phyloP scores from a whole-genome alignment of 2,329 filamentous ascomycete genomes.

The Penicillium sp. region DNA sequence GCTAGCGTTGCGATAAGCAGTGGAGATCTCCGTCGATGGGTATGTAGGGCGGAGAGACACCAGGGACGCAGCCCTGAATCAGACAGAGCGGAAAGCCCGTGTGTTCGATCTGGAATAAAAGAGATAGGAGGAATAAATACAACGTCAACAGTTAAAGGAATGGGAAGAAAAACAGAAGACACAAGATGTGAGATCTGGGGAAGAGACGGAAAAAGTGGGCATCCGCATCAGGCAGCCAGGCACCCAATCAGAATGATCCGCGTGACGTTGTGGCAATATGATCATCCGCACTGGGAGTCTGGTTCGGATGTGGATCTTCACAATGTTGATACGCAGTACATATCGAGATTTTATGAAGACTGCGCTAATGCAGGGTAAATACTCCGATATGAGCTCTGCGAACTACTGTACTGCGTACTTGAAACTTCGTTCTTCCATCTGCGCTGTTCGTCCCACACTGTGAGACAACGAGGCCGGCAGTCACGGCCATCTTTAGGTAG shows the following conservation, averaged over 20 bases:
- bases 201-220: constrained; percentile 4
- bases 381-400: not conserved
- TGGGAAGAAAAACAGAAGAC: not conserved
- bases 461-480: not conserved
- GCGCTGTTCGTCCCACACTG: not conserved
- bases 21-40: constrained; percentile 21
- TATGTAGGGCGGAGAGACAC: constrained; percentile 16
- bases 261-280: constrained; percentile 5
- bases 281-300: not conserved
- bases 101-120: not conserved
- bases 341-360: not conserved
- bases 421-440: not conserved
- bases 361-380: constrained; percentile 2
- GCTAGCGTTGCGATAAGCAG: constrained; percentile 15
- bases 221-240: constrained; percentile 4
- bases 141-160: not conserved
- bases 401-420: no score
- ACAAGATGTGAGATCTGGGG: constrained; percentile 2
- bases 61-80: constrained; percentile 8
- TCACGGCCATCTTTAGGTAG: not conserved
- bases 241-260: constrained; percentile 7
- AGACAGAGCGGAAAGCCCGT: not conserved
- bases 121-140: not conserved
- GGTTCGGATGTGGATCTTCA: not conserved
- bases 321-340: not conserved